Conservation (phyloP, 2,329 filamentous ascomycete species). For the Aspergillus piperis region DNA sequence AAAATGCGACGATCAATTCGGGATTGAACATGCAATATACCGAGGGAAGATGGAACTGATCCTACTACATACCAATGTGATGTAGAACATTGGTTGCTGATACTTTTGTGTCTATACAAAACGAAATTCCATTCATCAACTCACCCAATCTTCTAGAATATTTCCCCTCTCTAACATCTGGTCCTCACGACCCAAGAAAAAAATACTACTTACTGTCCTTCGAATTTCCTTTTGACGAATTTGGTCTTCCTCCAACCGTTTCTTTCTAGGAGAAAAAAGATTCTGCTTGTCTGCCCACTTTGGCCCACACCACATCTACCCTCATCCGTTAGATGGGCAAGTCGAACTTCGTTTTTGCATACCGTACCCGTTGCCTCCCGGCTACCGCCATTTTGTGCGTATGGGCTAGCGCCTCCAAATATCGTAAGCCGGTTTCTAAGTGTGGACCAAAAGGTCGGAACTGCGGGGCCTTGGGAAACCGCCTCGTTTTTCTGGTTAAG, state of each 20-base stretch:
- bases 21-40: background rate
- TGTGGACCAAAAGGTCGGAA: slow-evolving; percentile 20
- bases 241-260: background rate
- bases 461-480: slow-evolving; percentile 18
- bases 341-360: slow-evolving; percentile 5
- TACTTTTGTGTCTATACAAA: too few species aligned
- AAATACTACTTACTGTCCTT: too few species aligned
- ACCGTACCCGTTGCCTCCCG: slow-evolving; percentile 14
- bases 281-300: background rate
- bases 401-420: slow-evolving; percentile 3
- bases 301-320: slow-evolving; percentile 11
- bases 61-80: background rate
- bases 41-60: background rate
- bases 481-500: background rate
- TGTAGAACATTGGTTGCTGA: background rate
- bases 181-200: background rate
- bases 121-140: background rate
- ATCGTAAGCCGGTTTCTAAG: slow-evolving; percentile 12
- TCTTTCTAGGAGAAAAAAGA: background rate
- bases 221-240: background rate
- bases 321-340: background rate
- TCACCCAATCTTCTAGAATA: slow-evolving; percentile 15
- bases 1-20: background rate
- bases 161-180: slow-evolving; percentile 9
- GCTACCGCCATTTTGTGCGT: slow-evolving; percentile 15